A percentile compares a stretch with the other conserved stretches of the same genome.
Conservation (phyloP, 371 early-diverging fungal genomes). For the Batkoa obscura region DNA sequence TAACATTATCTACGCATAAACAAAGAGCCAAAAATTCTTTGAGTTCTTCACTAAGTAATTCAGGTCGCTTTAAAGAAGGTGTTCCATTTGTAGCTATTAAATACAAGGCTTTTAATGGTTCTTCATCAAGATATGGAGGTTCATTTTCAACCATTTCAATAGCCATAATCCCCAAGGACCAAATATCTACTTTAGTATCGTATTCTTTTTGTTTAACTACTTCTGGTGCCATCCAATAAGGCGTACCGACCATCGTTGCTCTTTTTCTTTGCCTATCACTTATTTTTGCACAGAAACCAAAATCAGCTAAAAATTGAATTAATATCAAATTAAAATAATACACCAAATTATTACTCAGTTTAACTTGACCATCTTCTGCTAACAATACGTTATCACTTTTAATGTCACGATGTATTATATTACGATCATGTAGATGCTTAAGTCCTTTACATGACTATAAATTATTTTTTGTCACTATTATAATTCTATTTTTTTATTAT, state of each 20-base stretch:
- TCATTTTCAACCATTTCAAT: conserved; percentile 97
- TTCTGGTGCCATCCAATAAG: conserved; percentile 89
- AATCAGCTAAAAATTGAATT: conserved; percentile 30
- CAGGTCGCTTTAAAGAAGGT: conserved; percentile 77
- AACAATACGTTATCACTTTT: conserved; percentile 90
- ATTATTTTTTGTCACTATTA: background rate
- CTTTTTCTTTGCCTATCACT: conserved; percentile 69
- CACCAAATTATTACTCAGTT: conserved; percentile 42
- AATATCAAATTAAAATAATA: background rate
- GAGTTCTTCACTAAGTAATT: conserved; percentile 54
- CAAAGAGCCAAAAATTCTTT: conserved; percentile 76
- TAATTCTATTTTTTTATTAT: background rate
- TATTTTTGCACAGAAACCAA: conserved; percentile 91
- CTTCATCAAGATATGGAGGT: conserved; percentile 93
- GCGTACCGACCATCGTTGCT: conserved; percentile 94
- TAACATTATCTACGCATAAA: conserved; percentile 74
- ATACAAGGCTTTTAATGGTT: conserved; percentile 85
- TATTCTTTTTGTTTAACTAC: conserved; percentile 83
- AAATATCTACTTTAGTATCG: conserved; percentile 77
- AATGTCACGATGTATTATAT: conserved; percentile 94
- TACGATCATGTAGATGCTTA: conserved; percentile 73
- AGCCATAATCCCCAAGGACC: conserved; percentile 89
- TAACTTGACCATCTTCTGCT: conserved; percentile 71
- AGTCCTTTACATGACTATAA: conserved; percentile 59
- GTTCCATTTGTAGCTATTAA: conserved; percentile 95